Percentiles rank a stretch among this genome's conserved stretches.
phyloP scores from a whole-genome alignment of 306 rosid species.

The Herpetospermum pedunculosum region DNA sequence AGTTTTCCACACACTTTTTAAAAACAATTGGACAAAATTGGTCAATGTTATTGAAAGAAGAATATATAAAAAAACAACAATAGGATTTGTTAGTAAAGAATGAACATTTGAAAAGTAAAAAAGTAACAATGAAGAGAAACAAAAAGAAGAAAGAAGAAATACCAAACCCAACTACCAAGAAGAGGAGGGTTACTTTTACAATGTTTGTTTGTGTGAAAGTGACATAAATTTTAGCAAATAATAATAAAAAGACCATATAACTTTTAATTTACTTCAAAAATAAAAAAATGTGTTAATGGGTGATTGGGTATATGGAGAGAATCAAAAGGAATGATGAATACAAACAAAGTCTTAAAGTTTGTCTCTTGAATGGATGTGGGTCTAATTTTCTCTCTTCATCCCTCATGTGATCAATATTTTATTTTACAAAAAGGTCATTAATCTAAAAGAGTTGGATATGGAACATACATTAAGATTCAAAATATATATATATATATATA shows the following conservation, averaged over 20 bases:
- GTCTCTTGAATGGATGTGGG: neutral
- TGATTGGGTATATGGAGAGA: neutral
- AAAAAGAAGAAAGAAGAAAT: neutral
- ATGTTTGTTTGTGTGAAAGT: neutral
- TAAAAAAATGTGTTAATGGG: neutral
- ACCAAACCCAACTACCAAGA: neutral
- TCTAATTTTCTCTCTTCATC: neutral
- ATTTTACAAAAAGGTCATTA: neutral
- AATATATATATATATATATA: no score
- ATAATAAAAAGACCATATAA: neutral
- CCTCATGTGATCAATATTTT: neutral
- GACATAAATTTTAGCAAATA: slow-evolving; percentile 1
- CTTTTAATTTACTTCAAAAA: neutral
- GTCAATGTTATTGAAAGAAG: no score
- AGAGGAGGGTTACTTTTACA: neutral
- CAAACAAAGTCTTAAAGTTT: neutral
- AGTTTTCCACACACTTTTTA: no score
- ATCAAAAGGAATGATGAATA: neutral
- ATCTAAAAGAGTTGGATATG: neutral
- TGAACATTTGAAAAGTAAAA: neutral
- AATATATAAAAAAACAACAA: no score
- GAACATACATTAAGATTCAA: neutral
- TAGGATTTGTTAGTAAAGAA: neutral
- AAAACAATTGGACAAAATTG: no score
- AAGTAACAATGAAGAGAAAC: neutral